phyloP scores from a whole-genome alignment of 2,329 filamentous ascomycete genomes.

The Claviceps capensis region DNA sequence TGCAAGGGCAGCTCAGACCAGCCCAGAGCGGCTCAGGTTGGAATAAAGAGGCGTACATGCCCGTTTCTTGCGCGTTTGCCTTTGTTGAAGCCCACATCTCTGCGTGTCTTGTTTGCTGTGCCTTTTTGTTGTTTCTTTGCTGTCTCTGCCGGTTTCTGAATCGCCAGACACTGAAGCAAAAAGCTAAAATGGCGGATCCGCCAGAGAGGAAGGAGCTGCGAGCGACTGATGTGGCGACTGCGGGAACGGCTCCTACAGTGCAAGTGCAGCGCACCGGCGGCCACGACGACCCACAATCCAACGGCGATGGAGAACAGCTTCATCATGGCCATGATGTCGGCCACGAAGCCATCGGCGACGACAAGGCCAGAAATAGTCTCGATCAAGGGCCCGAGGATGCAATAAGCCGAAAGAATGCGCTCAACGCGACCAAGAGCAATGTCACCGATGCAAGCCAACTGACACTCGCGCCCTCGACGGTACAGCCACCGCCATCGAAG shows the following conservation, averaged over 20 bases:
- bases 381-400: slow-evolving; percentile 9
- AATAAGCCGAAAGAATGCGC: not conserved
- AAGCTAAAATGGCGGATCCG: slow-evolving; percentile 14
- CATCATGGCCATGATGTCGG: not conserved
- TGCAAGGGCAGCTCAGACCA: not conserved
- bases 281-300: not conserved
- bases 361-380: slow-evolving; percentile 5
- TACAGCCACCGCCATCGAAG: slow-evolving; percentile 16
- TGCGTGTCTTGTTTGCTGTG: not conserved
- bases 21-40: not conserved
- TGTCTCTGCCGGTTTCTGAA: not conserved
- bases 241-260: slow-evolving; percentile 2
- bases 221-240: slow-evolving; percentile 16
- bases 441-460: slow-evolving; percentile 39
- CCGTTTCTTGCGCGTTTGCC: not conserved
- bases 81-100: not conserved
- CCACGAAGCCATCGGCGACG: not conserved
- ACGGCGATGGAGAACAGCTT: not conserved
- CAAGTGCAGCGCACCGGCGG: not conserved
- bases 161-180: not conserved
- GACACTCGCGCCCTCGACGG: slow-evolving; percentile 27
- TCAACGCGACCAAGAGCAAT: slow-evolving; percentile 30
- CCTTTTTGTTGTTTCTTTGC: not conserved
- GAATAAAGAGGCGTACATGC: not conserved
- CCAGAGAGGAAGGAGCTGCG: slow-evolving; percentile 14